Conservation (phyloP, 371 early-diverging fungal genomes). For the Mortierella sp. region DNA sequence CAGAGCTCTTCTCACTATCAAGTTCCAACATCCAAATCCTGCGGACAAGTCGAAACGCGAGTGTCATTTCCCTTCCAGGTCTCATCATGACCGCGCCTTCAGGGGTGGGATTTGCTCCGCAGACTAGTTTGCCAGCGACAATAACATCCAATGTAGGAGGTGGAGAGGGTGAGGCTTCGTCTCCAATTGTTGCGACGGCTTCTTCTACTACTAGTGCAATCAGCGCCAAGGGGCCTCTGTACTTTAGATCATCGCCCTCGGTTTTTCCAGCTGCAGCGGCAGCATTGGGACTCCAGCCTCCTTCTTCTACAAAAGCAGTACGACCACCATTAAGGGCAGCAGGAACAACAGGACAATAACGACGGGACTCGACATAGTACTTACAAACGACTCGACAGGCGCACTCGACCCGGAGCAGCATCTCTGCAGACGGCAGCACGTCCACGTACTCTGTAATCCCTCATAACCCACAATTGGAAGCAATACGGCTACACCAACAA, state of each 20-base stretch:
- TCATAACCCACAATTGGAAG: constrained; percentile 30
- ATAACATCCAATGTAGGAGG: background rate
- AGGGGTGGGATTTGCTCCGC: constrained; percentile 13
- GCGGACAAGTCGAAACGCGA: constrained; percentile 20
- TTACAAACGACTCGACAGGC: constrained; percentile 15
- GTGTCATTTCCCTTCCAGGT: constrained; percentile 38
- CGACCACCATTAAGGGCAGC: background rate
- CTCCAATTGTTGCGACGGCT: background rate
- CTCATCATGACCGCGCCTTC: constrained; percentile 36
- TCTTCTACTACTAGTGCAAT: background rate
- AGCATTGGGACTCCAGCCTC: background rate
- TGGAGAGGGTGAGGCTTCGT: background rate
- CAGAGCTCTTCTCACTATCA: constrained; percentile 9
- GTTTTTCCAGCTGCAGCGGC: background rate
- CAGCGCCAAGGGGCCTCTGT: background rate
- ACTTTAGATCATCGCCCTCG: background rate
- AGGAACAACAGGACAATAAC: background rate
- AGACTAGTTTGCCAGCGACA: background rate
- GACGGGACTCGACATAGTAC: constrained; percentile 10
- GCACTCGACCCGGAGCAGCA: constrained; percentile 34
- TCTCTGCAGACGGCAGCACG: constrained; percentile 29
- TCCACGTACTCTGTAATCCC: constrained; percentile 33
- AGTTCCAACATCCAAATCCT: background rate
- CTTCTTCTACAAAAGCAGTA: background rate
- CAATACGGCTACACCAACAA: constrained; percentile 30